A percentile compares a stretch with the other conserved stretches of the same genome.
phyloP scores from a whole-genome alignment of 352 stramenopile genomes.

The Pythium oligandrum region DNA sequence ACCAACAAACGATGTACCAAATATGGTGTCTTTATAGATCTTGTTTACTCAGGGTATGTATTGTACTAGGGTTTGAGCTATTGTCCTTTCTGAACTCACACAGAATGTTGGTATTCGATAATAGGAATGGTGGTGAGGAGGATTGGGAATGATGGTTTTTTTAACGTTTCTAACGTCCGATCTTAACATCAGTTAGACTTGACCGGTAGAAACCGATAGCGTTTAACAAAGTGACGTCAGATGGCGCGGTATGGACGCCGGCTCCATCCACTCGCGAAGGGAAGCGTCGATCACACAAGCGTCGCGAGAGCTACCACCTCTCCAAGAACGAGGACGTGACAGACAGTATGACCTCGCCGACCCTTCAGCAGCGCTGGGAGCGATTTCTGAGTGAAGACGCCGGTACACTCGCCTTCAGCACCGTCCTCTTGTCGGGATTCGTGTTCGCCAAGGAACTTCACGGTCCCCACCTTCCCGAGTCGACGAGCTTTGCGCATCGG shows the following conservation, averaged over 20 bases:
- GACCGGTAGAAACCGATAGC: too few species aligned
- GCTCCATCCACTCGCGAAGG: too few species aligned
- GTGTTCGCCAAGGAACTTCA: constrained; percentile 29
- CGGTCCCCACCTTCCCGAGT: not conserved
- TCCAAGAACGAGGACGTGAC: not conserved
- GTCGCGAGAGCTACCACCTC: not conserved
- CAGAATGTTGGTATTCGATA: not conserved
- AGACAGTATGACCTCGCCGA: not conserved
- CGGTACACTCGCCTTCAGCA: constrained; percentile 24
- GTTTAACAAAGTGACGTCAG: constrained; percentile 2
- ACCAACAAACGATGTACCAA: too few species aligned
- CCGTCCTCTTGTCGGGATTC: constrained; percentile 22
- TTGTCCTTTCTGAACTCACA: not conserved
- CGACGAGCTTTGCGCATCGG: constrained; percentile 8
- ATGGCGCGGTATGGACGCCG: constrained; percentile 4
- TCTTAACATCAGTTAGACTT: too few species aligned
- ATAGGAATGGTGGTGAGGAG: constrained; percentile 6
- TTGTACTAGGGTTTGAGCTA: not conserved
- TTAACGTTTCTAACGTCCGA: not conserved
- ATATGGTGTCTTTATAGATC: too few species aligned
- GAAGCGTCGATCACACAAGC: not conserved
- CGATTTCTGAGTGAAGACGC: constrained; percentile 50
- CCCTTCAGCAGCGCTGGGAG: constrained; percentile 27
- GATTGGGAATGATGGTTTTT: not conserved
- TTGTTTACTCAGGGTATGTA: not conserved